Evolutionary conservation across 1,284 basidiomycete genomes (phyloP).

Genomic region (Omphalotus olearius): DNA sequence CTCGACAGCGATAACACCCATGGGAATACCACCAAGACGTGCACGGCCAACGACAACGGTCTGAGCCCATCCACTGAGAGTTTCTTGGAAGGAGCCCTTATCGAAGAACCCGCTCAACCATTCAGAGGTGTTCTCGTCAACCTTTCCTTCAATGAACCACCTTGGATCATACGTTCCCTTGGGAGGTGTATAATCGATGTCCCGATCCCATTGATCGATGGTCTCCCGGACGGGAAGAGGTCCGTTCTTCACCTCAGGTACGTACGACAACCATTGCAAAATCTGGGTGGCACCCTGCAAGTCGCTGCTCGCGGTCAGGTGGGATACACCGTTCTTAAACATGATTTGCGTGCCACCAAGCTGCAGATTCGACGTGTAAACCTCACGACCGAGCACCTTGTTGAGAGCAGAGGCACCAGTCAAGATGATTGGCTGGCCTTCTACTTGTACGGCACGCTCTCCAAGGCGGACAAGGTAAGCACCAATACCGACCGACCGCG

Average conservation of each 20-base stretch:
- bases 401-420: constrained; percentile 97
- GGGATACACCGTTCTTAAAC: constrained; percentile 99
- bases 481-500: constrained; percentile 98
- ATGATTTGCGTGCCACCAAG: constrained; percentile 99
- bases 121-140: constrained; percentile 73
- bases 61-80: constrained; percentile 94
- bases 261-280: constrained; percentile 92
- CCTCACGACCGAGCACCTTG: constrained; percentile 98
- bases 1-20: constrained; percentile 97
- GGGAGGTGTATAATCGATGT: constrained; percentile 86
- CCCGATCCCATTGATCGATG: constrained; percentile 87
- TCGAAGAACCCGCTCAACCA: constrained; percentile 95
- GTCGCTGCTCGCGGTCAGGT: constrained; percentile 92
- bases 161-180: constrained; percentile 97
- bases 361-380: constrained; percentile 98
- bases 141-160: constrained; percentile 95
- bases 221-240: constrained; percentile 74
- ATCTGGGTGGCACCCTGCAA: constrained; percentile 92
- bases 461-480: constrained; percentile 98
- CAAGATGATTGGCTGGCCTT: constrained; percentile 98
- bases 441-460: constrained; percentile 97
- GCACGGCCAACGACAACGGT: constrained; percentile 98
- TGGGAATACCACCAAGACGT: constrained; percentile 94
- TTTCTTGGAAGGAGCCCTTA: constrained; percentile 94
- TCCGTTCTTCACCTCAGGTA: constrained; percentile 79